Conservation (phyloP, 2,329 filamentous ascomycete species). For the Aspergillus quadricinctus region DNA sequence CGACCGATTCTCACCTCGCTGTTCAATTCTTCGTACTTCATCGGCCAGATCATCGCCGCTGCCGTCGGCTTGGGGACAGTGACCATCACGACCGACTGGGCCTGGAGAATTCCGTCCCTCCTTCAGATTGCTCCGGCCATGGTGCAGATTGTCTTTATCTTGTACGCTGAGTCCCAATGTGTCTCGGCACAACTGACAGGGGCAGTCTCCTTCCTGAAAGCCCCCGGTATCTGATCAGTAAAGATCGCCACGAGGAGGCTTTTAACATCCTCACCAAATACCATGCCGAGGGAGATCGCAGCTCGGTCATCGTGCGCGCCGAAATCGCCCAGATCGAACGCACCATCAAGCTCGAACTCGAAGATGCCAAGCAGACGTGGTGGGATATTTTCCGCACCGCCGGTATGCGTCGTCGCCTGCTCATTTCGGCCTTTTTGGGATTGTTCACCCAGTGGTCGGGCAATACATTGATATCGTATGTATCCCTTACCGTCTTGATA, state of each 20-base stretch:
- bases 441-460: conserved; percentile 44
- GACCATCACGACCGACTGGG: conserved; percentile 38
- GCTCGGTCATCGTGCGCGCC: conserved; percentile 52
- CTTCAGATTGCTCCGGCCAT: conserved; percentile 38
- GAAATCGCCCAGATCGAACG: conserved; percentile 59
- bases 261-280: conserved; percentile 36
- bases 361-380: conserved; percentile 31
- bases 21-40: conserved; percentile 51
- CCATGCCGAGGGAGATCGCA: conserved; percentile 50
- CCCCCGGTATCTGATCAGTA: conserved; percentile 23
- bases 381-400: conserved; percentile 24
- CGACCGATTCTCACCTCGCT: conserved; percentile 56
- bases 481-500: not conserved
- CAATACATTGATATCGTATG: conserved; percentile 21
- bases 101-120: conserved; percentile 45
- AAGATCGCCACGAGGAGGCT: conserved; percentile 24
- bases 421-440: conserved; percentile 27
- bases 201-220: conserved; percentile 24
- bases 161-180: conserved; percentile 14
- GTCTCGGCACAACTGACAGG: not conserved
- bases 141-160: conserved; percentile 19
- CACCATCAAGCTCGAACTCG: conserved; percentile 53
- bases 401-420: conserved; percentile 29
- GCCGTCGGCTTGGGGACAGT: conserved; percentile 26
- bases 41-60: conserved; percentile 27